These are phyloP conservation scores for Lactarius pseudohatsudake DNA, from an alignment of 768 basidiomycete genomes.

Conservation along the genomic window DNA sequence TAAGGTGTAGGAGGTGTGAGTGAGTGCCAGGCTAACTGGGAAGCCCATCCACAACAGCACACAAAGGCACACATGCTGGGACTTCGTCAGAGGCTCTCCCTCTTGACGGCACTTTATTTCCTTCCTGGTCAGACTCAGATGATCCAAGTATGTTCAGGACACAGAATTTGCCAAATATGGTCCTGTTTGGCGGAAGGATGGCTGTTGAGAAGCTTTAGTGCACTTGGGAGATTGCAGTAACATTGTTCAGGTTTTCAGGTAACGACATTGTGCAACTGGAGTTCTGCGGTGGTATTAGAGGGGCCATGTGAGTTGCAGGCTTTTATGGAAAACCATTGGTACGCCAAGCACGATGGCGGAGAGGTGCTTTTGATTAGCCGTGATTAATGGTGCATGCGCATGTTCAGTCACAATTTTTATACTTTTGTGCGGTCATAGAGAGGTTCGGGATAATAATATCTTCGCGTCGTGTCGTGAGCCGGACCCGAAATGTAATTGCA, in stretches of 20 bases:
- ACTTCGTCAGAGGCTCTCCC: constrained; percentile 44
- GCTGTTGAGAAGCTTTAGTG: constrained; percentile 40
- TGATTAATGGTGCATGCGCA: neutral
- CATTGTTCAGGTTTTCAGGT: constrained; percentile 68
- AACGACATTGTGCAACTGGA: constrained; percentile 67
- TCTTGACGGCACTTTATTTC: constrained; percentile 49
- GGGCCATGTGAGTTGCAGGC: constrained; percentile 60
- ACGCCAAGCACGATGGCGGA: constrained; percentile 65
- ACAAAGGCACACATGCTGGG: constrained; percentile 72
- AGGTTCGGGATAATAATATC: neutral
- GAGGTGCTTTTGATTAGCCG: constrained; percentile 41
- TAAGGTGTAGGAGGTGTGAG: constrained; percentile 88
- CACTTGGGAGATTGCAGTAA: constrained; percentile 2
- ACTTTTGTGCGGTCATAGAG: too few relatives aligned
- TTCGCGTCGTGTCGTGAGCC: neutral
- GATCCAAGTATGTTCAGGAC: constrained; percentile 31
- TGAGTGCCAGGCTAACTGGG: constrained; percentile 73
- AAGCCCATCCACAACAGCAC: constrained; percentile 64
- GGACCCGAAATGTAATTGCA: neutral
- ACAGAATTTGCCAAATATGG: constrained; percentile 60
- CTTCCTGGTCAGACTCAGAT: constrained; percentile 28
- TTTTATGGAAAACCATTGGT: constrained; percentile 71
- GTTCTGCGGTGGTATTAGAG: constrained; percentile 59
- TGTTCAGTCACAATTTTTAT: neutral
- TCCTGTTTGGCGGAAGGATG: constrained; percentile 75